Percentiles rank a stretch among this genome's conserved stretches.
Evolutionary conservation across 352 stramenopile species (phyloP).

Genomic region (Saprolegnia parasitica): DNA sequence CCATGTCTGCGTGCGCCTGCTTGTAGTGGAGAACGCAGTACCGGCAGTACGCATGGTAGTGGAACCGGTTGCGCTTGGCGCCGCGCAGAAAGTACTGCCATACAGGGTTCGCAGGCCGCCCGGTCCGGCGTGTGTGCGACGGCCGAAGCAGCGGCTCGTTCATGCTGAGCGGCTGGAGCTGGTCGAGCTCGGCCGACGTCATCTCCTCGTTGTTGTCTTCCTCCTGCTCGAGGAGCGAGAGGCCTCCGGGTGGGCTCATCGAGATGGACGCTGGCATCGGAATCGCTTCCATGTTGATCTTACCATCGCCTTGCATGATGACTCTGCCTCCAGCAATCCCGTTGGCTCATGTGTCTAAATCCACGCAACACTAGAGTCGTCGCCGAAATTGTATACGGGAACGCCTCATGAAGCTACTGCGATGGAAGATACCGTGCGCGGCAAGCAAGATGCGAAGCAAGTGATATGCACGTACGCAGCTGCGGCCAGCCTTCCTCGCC

Average conservation of each 20-base stretch:
- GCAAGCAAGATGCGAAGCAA: too few relatives aligned
- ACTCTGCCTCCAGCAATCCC: background rate
- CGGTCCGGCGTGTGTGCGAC: conserved; percentile 34
- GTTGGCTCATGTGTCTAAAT: background rate
- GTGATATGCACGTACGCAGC: too few relatives aligned
- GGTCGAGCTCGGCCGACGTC: background rate
- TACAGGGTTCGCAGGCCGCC: conserved; percentile 62
- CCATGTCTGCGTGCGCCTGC: background rate
- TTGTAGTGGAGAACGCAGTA: conserved; percentile 64
- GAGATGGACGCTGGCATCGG: conserved; percentile 15
- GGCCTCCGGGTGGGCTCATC: background rate
- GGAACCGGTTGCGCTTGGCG: conserved; percentile 80
- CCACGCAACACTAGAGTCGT: background rate
- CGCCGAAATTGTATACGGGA: too few relatives aligned
- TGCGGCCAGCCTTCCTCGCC: too few relatives aligned
- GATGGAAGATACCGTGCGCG: too few relatives aligned
- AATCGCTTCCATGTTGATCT: conserved; percentile 18
- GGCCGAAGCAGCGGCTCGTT: background rate
- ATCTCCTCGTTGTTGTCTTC: background rate
- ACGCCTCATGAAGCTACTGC: too few relatives aligned
- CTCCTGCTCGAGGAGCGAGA: background rate
- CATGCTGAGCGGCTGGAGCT: background rate
- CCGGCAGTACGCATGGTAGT: conserved; percentile 79
- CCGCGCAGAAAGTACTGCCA: conserved; percentile 80
- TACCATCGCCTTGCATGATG: background rate